Conservation (phyloP, 2,329 filamentous ascomycete species). For the Ophiostoma tasmaniense region DNA sequence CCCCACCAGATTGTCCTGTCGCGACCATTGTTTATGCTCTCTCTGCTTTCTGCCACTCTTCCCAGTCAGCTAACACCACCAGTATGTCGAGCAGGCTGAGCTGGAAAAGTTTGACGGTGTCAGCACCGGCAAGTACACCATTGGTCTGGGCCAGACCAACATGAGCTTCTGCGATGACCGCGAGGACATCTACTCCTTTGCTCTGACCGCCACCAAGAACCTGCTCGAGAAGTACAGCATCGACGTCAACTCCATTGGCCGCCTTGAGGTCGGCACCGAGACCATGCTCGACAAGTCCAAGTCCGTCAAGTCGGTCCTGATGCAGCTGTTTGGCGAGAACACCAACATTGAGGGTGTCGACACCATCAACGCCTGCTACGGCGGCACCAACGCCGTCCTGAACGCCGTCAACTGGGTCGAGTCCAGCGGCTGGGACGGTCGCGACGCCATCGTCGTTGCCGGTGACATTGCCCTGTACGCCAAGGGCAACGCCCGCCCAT, state of each 20-base stretch:
- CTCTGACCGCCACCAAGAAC: conserved; percentile 67
- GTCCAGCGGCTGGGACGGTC: conserved; percentile 78
- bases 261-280: conserved; percentile 78
- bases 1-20: neutral
- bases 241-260: conserved; percentile 67
- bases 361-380: conserved; percentile 79
- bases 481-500: conserved; percentile 73
- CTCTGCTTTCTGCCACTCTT: neutral
- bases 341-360: conserved; percentile 78
- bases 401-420: conserved; percentile 81
- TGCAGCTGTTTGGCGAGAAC: conserved; percentile 80
- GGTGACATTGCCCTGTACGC: conserved; percentile 81
- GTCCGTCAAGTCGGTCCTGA: conserved; percentile 80
- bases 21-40: neutral
- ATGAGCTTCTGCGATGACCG: conserved; percentile 90
- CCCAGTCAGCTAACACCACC: conserved; percentile 2
- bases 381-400: conserved; percentile 76
- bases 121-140: conserved; percentile 76
- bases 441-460: conserved; percentile 69
- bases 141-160: conserved; percentile 82
- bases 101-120: conserved; percentile 84
- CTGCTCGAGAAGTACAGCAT: conserved; percentile 77
- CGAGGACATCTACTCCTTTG: conserved; percentile 84
- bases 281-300: conserved; percentile 84
- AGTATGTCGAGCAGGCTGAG: conserved; percentile 79